Evolutionary conservation across 768 basidiomycete genomes (phyloP).

Genomic region (Termitomyces sp.): DNA sequence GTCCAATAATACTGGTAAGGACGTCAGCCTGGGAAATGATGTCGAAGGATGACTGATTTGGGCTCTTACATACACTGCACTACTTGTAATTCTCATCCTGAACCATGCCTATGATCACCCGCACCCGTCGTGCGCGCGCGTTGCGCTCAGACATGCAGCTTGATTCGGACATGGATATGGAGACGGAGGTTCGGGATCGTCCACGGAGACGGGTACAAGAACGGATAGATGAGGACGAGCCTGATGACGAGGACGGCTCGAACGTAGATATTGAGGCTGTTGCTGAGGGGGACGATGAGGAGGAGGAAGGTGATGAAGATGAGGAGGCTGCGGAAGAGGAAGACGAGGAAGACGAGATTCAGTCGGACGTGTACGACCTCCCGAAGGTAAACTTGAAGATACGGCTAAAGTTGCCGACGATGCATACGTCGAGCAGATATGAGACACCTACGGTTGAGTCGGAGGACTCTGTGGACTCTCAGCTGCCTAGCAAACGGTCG

Average conservation of each 20-base stretch:
- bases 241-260: constrained; percentile 26
- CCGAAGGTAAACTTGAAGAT: constrained; percentile 14
- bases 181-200: constrained; percentile 4
- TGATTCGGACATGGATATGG: constrained; percentile 14
- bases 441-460: constrained; percentile 26
- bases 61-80: neutral
- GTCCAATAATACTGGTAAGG: constrained; percentile 11
- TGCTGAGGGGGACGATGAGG: constrained; percentile 28
- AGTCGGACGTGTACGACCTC: constrained; percentile 8
- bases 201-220: neutral
- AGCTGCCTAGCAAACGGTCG: constrained; percentile 26
- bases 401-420: constrained; percentile 13
- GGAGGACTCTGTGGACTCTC: constrained; percentile 29
- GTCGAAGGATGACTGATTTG: constrained; percentile 13
- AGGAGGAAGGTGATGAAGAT: constrained; percentile 24
- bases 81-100: neutral
- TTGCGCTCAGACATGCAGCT: constrained; percentile 7
- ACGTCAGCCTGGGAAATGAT: constrained; percentile 18
- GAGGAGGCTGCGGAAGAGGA: constrained; percentile 37
- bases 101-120: constrained; percentile 15
- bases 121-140: constrained; percentile 12
- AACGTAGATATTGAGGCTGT: constrained; percentile 35
- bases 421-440: constrained; percentile 15
- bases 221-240: constrained; percentile 18
- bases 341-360: constrained; percentile 30